phyloP scores from a whole-genome alignment of 352 stramenopile species.

The Globisporangium middletonii region DNA sequence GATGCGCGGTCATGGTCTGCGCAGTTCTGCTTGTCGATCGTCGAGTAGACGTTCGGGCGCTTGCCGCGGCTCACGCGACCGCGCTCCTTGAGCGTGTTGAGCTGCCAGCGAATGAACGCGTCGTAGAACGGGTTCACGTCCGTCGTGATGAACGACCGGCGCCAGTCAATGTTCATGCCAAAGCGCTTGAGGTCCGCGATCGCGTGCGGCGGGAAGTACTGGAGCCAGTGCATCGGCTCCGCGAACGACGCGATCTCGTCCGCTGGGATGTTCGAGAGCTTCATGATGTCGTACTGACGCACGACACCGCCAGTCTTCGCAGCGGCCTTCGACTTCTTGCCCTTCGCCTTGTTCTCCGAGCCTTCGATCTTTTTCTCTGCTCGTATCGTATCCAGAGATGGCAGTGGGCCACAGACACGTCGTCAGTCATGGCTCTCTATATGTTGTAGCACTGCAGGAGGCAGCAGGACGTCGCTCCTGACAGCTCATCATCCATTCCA shows the following conservation, averaged over 20 bases:
- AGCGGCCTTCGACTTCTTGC: constrained; percentile 98
- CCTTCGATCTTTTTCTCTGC: constrained; percentile 78
- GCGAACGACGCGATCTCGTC: constrained; percentile 97
- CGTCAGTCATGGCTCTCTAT: neutral
- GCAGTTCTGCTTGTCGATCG: constrained; percentile 98
- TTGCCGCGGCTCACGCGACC: constrained; percentile 91
- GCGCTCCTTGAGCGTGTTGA: constrained; percentile 94
- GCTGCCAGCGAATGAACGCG: constrained; percentile 99
- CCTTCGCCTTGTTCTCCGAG: constrained; percentile 85
- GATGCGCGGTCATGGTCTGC: constrained; percentile 98
- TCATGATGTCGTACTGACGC: constrained; percentile 99
- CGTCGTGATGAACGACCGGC: constrained; percentile 99
- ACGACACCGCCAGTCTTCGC: constrained; percentile 97
- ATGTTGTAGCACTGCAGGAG: too few relatives aligned
- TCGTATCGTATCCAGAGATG: neutral
- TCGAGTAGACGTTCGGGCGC: constrained; percentile 97
- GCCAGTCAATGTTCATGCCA: constrained; percentile 96
- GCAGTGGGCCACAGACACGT: neutral
- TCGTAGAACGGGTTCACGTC: constrained; percentile 99
- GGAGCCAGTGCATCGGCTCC: constrained; percentile 97
- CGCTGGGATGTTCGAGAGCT: constrained; percentile 84
- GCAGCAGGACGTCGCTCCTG: too few relatives aligned
- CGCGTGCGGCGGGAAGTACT: constrained; percentile 98
- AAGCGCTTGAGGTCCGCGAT: constrained; percentile 96
- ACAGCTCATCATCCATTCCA: neutral